These are phyloP conservation scores for Salix purpurea DNA, from an alignment of 345 rosid genomes.

Conservation along the genomic window DNA sequence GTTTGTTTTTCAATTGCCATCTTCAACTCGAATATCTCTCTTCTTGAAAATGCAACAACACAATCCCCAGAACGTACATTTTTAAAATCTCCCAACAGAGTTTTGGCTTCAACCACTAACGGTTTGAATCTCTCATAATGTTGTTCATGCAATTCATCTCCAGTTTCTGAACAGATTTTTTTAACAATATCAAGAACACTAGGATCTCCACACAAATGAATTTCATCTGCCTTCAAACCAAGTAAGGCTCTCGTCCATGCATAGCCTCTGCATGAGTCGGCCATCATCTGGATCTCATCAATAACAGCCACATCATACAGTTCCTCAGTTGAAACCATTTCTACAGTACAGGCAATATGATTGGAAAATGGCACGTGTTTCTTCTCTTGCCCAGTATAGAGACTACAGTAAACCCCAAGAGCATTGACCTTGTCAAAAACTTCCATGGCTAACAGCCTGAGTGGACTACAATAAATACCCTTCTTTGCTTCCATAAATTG, in stretches of 20 bases:
- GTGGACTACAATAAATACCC: constrained; percentile 87
- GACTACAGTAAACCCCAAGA: constrained; percentile 82
- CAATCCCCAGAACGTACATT: constrained; percentile 86
- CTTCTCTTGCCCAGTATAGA: constrained; percentile 87
- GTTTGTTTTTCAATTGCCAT: constrained; percentile 81
- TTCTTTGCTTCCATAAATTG: constrained; percentile 84
- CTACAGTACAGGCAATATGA: constrained; percentile 86
- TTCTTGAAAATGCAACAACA: constrained; percentile 85
- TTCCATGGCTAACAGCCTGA: constrained; percentile 96
- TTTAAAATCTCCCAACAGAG: constrained; percentile 66
- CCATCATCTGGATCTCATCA: constrained; percentile 92
- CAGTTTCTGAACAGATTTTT: constrained; percentile 79
- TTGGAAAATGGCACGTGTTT: constrained; percentile 71
- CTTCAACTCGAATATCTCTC: constrained; percentile 92
- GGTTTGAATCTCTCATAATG: constrained; percentile 87
- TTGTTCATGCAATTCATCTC: constrained; percentile 75
- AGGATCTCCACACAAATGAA: constrained; percentile 94
- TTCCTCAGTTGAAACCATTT: constrained; percentile 80
- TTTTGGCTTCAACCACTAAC: constrained; percentile 84
- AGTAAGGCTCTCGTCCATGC: constrained; percentile 94
- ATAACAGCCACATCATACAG: constrained; percentile 85
- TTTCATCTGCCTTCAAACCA: constrained; percentile 89
- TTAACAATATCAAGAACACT: constrained; percentile 76
- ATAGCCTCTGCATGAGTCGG: constrained; percentile 68
- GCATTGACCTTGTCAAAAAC: constrained; percentile 96